Evolutionary conservation across 805 yeast species (phyloP).

Genomic region (Lachancea meyersii): DNA sequence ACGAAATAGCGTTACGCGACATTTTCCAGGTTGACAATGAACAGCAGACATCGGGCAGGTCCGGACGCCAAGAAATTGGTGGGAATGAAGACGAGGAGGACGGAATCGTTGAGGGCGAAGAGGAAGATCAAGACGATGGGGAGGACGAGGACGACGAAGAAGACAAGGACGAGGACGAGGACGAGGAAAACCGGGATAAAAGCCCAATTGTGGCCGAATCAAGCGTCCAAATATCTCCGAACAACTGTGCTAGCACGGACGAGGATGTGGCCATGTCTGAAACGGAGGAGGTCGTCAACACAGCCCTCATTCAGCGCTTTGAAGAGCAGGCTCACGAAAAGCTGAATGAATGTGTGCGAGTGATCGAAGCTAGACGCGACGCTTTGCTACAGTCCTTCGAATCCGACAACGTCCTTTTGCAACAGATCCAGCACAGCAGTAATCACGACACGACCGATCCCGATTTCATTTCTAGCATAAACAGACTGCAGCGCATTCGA

Average conservation of each 20-base stretch:
- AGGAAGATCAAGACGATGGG: background rate
- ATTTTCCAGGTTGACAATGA: conserved; percentile 13
- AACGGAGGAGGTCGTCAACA: conserved; percentile 14
- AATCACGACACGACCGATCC: conserved; percentile 5
- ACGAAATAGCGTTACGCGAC: conserved; percentile 17
- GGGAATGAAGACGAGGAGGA: background rate
- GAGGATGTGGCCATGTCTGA: conserved; percentile 13
- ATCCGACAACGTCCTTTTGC: conserved; percentile 18
- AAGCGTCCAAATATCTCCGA: background rate
- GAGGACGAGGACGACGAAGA: background rate
- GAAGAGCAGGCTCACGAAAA: conserved; percentile 22
- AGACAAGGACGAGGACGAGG: background rate
- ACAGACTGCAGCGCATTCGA: conserved; percentile 27
- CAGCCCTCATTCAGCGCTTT: conserved; percentile 18
- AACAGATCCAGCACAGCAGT: conserved; percentile 14
- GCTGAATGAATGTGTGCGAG: conserved; percentile 20
- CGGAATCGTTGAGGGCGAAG: background rate
- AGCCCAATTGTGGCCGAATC: background rate
- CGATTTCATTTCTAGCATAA: conserved; percentile 14
- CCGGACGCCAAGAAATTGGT: background rate
- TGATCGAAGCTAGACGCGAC: conserved; percentile 25
- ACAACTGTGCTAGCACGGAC: conserved; percentile 6
- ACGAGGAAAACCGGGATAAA: background rate
- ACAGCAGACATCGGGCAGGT: background rate
- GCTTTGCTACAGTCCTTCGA: conserved; percentile 23